Percentiles rank a stretch among this genome's conserved stretches.
Conservation (phyloP, 225 moss, liverwort and hornwort species). For the Asterella californica region DNA sequence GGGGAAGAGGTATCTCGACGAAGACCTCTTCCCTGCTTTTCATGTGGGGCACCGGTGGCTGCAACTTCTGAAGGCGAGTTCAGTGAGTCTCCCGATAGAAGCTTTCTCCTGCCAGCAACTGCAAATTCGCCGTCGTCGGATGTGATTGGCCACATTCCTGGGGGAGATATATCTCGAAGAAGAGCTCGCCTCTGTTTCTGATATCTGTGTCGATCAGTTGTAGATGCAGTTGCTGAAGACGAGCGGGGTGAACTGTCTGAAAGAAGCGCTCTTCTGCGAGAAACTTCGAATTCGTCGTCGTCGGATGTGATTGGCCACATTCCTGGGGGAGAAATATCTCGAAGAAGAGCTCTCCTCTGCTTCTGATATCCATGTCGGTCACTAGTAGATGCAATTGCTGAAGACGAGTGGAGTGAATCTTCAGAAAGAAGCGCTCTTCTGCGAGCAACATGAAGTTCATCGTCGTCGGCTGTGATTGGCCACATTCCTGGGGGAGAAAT, state of each 20-base stretch:
- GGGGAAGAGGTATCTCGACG: too few relatives aligned
- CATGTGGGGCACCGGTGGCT: too few relatives aligned
- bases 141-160: conserved; percentile 2
- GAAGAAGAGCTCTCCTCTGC: too few relatives aligned
- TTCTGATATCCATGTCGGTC: too few relatives aligned
- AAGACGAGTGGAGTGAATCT: too few relatives aligned
- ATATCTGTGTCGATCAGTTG: too few relatives aligned
- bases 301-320: background rate
- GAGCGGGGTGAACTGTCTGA: background rate
- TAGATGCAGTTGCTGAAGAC: too few relatives aligned
- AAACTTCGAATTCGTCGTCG: background rate
- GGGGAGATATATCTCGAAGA: too few relatives aligned
- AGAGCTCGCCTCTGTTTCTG: too few relatives aligned
- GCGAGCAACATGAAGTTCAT: background rate
- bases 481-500: conserved; percentile 6
- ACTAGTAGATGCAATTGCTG: too few relatives aligned
- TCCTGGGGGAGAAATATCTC: conserved; percentile 1
- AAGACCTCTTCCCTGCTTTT: too few relatives aligned
- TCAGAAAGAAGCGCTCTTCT: background rate
- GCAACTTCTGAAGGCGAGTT: too few relatives aligned
- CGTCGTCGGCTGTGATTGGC: background rate
- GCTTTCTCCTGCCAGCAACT: background rate
- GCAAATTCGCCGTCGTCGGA: background rate
- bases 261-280: background rate
- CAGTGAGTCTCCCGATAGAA: background rate